A percentile compares a stretch with the other conserved stretches of the same genome.
phyloP scores from a whole-genome alignment of 2,329 filamentous ascomycete species.

The Pseudogymnoascus sp. region DNA sequence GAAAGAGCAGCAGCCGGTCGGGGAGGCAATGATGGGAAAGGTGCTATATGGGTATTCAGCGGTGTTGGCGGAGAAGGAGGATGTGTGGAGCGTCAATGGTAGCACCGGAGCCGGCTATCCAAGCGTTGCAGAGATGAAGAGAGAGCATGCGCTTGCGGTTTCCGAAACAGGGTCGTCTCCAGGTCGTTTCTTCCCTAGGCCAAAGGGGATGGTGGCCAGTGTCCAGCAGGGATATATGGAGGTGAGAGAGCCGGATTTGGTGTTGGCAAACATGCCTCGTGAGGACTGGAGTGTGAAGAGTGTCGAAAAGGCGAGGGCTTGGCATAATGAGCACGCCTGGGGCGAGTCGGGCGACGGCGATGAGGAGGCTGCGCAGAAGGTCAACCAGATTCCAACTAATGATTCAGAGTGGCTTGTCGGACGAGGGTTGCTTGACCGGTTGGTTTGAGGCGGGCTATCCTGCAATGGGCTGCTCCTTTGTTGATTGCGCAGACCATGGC shows the following conservation, averaged over 20 bases:
- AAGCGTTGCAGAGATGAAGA: constrained; percentile 3
- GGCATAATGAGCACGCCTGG: not conserved
- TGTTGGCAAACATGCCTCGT: not conserved
- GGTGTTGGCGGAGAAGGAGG: not conserved
- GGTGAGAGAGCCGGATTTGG: not conserved
- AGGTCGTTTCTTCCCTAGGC: not conserved
- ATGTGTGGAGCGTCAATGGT: not conserved
- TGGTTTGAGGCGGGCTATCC: not conserved
- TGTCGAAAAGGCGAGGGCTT: not conserved
- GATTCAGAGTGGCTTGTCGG: not conserved
- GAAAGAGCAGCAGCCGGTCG: not conserved
- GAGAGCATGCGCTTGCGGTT: not conserved
- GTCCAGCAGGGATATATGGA: not conserved
- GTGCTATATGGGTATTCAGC: not conserved
- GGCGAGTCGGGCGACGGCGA: too few species aligned
- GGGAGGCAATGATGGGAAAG: not conserved
- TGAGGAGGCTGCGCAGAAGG: not conserved
- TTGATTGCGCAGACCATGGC: not conserved
- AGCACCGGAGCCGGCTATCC: not conserved
- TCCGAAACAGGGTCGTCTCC: not conserved
- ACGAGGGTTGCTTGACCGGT: not conserved
- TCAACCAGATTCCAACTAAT: not conserved
- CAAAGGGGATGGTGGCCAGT: not conserved
- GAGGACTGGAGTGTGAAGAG: not conserved
- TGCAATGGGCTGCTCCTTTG: not conserved